Base-by-base conservation (phyloP, 2,329 filamentous ascomycete species). In the Nothopassalora personata region DNA sequence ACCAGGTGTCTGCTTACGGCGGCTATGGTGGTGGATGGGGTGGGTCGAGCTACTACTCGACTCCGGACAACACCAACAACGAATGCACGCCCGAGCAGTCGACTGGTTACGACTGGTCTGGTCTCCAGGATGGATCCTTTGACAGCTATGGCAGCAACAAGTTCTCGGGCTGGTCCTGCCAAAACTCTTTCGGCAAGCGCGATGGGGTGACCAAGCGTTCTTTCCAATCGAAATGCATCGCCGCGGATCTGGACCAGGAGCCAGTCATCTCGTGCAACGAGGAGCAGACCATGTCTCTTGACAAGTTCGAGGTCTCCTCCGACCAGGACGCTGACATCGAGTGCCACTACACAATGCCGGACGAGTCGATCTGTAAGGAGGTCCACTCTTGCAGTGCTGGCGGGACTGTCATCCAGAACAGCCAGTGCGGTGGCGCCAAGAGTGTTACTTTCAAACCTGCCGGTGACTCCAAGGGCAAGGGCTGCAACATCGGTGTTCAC, bases 381-480 rank as follows among this genome's bases (percentile, higher is more conserved):
- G 85, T 84, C 63, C 79, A 83, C 65, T 71, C 80, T 54, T 95
- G 90, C 83, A 83, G 80, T 64, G 78, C 81, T 57, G 78, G 81
- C 15, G 90, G 90, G 69, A 86, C 85, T 59, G 83, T 82, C 50
- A 81, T 97, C 68, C 77, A 84, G 76, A 97, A 97, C 83, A 84
- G 80, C 61, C 91, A 97, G 81, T 97, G 93, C 74, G 93, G 91
- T 83, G 92, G 92, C 75, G 92, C 93, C 65, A 90, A 83, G 72
- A 86, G 85, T 59, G 91, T 97, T 62, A 86, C 83, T 56, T 86
- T 97, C 72, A 77, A 80, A 64, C 75, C 81, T 55, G 75, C 73
- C 63, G 65, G 62, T 34, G 63, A 64, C 51, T 60, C 51, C 33
- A 64, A 64, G 18, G 62, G 66, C 55, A 66, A 67, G 54, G 67